Evolutionary conservation across 1,284 basidiomycete genomes (phyloP).

Genomic region (Singerocomus rubriflavus): DNA sequence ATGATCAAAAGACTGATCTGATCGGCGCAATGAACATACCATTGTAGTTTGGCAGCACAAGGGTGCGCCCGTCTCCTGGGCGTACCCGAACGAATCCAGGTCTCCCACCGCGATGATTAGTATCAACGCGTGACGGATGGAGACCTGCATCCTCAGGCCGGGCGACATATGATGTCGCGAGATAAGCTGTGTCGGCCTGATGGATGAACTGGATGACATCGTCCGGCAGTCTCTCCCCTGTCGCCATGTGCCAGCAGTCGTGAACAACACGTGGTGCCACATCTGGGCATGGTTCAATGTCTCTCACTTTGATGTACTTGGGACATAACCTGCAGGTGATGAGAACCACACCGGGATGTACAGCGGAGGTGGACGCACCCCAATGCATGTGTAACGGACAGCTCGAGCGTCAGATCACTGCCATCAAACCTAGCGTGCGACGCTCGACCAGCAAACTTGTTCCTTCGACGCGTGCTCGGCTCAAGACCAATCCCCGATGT

Average conservation of each 20-base stretch:
- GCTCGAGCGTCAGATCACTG: constrained; percentile 24
- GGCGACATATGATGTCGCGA: constrained; percentile 51
- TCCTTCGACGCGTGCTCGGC: constrained; percentile 51
- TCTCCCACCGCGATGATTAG: constrained; percentile 62
- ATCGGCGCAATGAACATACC: constrained; percentile 36
- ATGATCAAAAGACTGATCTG: neutral
- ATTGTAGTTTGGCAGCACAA: constrained; percentile 59
- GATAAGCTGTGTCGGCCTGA: constrained; percentile 48
- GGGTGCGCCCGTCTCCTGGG: constrained; percentile 49
- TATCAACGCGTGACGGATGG: constrained; percentile 56
- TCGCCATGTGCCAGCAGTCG: constrained; percentile 31
- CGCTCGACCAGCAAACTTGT: constrained; percentile 57
- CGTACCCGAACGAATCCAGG: constrained; percentile 56
- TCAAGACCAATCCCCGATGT: constrained; percentile 61
- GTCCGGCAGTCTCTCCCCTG: constrained; percentile 40
- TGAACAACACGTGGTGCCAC: constrained; percentile 39
- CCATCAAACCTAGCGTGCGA: constrained; percentile 26
- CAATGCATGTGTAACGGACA: constrained; percentile 53
- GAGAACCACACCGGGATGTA: too few species aligned
- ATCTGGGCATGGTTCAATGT: constrained; percentile 39
- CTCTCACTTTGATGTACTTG: constrained; percentile 58
- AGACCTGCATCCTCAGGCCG: constrained; percentile 32
- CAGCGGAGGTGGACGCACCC: constrained; percentile 41
- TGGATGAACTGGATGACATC: constrained; percentile 47
- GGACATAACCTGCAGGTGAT: constrained; percentile 51